A percentile compares a stretch with the other conserved stretches of the same genome.
These are phyloP conservation scores for Fusarium sp. DNA, from an alignment of 2,329 filamentous ascomycete genomes.

Conservation along the genomic window DNA sequence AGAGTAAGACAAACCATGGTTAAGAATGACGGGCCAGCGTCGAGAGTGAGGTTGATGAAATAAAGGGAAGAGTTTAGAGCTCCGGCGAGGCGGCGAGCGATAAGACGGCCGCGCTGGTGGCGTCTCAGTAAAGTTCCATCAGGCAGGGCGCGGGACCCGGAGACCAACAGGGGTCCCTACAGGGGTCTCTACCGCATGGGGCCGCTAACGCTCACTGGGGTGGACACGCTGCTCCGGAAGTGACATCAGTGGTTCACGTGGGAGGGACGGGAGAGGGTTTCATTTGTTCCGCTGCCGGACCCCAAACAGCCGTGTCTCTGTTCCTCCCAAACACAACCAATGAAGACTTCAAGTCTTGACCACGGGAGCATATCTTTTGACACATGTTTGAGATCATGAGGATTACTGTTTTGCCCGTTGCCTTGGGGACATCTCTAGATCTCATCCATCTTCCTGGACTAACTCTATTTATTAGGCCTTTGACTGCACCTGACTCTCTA, in stretches of 20 bases:
- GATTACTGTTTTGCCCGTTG: slow-evolving; percentile 14
- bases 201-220: background rate
- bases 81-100: slow-evolving; percentile 8
- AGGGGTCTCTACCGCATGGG: slow-evolving; percentile 14
- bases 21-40: background rate
- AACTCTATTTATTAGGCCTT: background rate
- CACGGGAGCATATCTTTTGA: slow-evolving; percentile 32
- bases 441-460: background rate
- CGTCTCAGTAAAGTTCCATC: slow-evolving; percentile 17
- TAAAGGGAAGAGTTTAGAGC: background rate
- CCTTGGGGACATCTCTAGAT: background rate
- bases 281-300: slow-evolving; percentile 9
- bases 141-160: slow-evolving; percentile 10
- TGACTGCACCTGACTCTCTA: background rate
- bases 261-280: slow-evolving; percentile 21
- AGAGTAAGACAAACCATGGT: slow-evolving; percentile 34
- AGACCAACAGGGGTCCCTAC: slow-evolving; percentile 1
- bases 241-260: slow-evolving; percentile 32
- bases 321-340: slow-evolving; percentile 21
- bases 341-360: slow-evolving; percentile 15
- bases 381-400: slow-evolving; percentile 27
- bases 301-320: background rate
- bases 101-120: slow-evolving; percentile 8
- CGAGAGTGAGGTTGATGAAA: background rate
- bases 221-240: slow-evolving; percentile 3